Evolutionary conservation across 257 asterid species (phyloP), one percentile per base, ranked within the genome.

Genomic region (Knoxia roxburghii): DNA sequence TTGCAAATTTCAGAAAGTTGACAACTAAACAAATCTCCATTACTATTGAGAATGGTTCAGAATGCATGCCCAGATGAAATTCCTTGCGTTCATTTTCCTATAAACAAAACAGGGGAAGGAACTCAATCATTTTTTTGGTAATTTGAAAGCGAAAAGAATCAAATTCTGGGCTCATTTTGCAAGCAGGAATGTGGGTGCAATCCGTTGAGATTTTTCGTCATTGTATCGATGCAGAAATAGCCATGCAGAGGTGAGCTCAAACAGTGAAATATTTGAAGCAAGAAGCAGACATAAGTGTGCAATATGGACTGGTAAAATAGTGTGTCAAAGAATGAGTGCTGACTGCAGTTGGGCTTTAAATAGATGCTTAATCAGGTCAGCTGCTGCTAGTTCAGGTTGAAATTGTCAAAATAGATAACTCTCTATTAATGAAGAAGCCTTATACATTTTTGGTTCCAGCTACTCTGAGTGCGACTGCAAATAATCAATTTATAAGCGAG

Each of bases 321-420:
- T 35, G 87, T 96, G 2, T 79, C 96, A 49, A 91, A 89, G 86
- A 89, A 89, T 54, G 90, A 84, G 64, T 91, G 98, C 78, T 71
- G 0, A 90, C 92, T 58, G 96, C 96, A 14, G 81, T 91, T 54
- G 96, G 98, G 27, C n/a, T 89, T 91, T 77, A 91, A 91, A 78
- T 91, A 96, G 95, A 91, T 91, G 98, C 86, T 91, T 48, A 91
- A 91, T 76, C 98, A 91, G 95, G 97, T 85, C 69, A 62, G 10
- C 52, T 4, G 2, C 54, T 39, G 45, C 33, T 13, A 66, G 32
- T 6, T 45, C 26, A 8, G 1, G 26, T 58, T 32, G 45, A 53
- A 5, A 24, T 10, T 10, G 26, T 15, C 13, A 20, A 32, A 57
- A 58, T 32, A 43, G 11, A 43, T 2, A 43, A 3, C 8, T 1